Conservation (phyloP, 1,284 basidiomycete genomes). For the Boletellus deceptivus region DNA sequence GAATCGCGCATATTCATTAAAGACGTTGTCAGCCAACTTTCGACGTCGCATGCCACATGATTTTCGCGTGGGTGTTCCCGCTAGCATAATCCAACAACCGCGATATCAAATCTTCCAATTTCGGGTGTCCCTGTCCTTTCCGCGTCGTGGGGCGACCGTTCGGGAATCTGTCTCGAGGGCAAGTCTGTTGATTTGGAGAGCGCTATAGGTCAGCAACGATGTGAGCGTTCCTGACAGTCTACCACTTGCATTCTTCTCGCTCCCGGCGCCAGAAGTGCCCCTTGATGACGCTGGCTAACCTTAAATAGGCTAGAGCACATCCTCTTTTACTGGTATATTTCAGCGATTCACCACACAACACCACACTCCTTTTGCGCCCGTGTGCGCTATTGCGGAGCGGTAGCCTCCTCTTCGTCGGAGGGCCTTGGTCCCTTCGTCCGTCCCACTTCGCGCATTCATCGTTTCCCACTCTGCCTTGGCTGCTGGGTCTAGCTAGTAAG, state of each 20-base stretch:
- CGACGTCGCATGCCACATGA: slow-evolving; percentile 11
- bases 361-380: neutral
- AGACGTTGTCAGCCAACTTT: slow-evolving; percentile 1
- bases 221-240: slow-evolving; percentile 20
- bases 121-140: slow-evolving; percentile 7
- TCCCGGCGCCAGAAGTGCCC: slow-evolving; percentile 8
- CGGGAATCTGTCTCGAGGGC: neutral
- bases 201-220: slow-evolving; percentile 8
- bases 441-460: neutral
- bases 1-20: neutral
- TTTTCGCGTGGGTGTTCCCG: slow-evolving; percentile 12
- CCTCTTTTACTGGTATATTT: neutral
- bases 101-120: slow-evolving; percentile 16
- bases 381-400: neutral
- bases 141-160: slow-evolving; percentile 7
- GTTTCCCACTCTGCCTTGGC: neutral
- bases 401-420: neutral
- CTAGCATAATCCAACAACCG: slow-evolving; percentile 7
- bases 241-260: slow-evolving; percentile 3
- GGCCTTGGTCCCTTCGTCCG: neutral
- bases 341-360: slow-evolving; percentile 2
- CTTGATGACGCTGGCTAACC: slow-evolving; percentile 1
- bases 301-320: slow-evolving; percentile 17
- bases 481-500: slow-evolving; percentile 14
- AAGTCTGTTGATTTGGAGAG: slow-evolving; percentile 3